phyloP scores from a whole-genome alignment of 345 rosid genomes.

The Trapa incisa region DNA sequence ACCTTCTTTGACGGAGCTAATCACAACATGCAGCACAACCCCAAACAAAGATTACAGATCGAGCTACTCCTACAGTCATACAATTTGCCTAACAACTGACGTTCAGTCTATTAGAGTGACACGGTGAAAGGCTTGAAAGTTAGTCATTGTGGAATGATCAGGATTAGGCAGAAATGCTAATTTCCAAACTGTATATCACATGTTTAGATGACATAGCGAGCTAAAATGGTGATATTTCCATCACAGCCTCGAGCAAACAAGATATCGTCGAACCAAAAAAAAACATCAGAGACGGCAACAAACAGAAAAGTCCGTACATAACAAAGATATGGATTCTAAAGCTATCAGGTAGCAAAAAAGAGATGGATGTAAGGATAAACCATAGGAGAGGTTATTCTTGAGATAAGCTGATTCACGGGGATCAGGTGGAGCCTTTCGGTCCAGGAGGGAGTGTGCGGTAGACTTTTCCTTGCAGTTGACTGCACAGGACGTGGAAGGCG shows the following conservation, averaged over 20 bases:
- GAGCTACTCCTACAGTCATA: background rate
- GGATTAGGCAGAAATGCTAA: background rate
- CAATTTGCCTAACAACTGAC: background rate
- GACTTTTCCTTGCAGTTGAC: slow-evolving; percentile 55
- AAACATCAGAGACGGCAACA: background rate
- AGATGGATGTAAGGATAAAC: slow-evolving; percentile 8
- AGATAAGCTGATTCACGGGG: slow-evolving; percentile 45
- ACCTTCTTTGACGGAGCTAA: background rate
- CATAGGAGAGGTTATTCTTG: slow-evolving; percentile 52
- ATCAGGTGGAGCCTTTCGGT: slow-evolving; percentile 46
- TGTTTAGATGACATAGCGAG: background rate
- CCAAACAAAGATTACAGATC: background rate
- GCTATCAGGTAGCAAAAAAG: background rate
- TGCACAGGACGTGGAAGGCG: slow-evolving; percentile 59
- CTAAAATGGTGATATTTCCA: background rate
- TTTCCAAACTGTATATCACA: background rate
- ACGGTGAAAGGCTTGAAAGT: background rate
- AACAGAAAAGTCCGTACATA: background rate
- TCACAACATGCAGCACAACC: background rate
- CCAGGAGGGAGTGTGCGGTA: slow-evolving; percentile 19
- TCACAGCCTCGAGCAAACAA: background rate
- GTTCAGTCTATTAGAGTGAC: background rate
- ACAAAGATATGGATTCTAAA: background rate
- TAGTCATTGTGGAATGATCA: background rate
- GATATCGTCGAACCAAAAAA: background rate